phyloP scores from a whole-genome alignment of 352 stramenopile species.

The Pythium rhizo-oryzae region DNA sequence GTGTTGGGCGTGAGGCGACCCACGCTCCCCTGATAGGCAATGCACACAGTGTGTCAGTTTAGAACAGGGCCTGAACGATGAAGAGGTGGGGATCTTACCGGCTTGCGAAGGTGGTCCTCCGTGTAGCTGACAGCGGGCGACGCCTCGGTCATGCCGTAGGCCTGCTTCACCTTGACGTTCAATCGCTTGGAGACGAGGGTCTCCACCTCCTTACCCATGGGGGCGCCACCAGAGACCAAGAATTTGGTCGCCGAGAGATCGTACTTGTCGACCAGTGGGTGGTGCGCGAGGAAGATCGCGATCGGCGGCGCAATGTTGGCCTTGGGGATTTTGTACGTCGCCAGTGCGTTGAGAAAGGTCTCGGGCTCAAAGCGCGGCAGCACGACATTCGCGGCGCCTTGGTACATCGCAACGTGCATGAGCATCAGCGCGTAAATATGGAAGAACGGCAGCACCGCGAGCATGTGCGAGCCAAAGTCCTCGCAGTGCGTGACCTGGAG shows the following conservation, averaged over 20 bases:
- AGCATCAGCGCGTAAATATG: constrained; percentile 94
- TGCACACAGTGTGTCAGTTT: constrained; percentile 18
- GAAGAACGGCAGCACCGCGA: constrained; percentile 92
- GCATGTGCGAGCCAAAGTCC: constrained; percentile 47
- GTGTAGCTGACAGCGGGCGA: constrained; percentile 31
- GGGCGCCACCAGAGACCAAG: constrained; percentile 75
- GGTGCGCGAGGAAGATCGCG: constrained; percentile 81
- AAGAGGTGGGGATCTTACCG: constrained; percentile 27
- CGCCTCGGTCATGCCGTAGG: constrained; percentile 51
- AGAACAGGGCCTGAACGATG: too few relatives aligned
- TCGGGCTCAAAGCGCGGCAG: constrained; percentile 91
- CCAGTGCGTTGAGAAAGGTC: constrained; percentile 82
- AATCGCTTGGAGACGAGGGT: constrained; percentile 56
- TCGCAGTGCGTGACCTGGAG: constrained; percentile 79
- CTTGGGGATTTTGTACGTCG: constrained; percentile 49
- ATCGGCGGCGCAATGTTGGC: constrained; percentile 89
- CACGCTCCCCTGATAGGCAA: constrained; percentile 20
- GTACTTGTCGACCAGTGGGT: constrained; percentile 92
- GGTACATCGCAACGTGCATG: constrained; percentile 80
- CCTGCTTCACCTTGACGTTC: constrained; percentile 36
- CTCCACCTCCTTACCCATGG: constrained; percentile 70
- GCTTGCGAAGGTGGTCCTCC: constrained; percentile 15
- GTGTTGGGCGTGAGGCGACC: constrained; percentile 44
- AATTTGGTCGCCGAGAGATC: constrained; percentile 82
- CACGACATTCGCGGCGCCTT: constrained; percentile 83